Base-by-base conservation (phyloP, 2,329 filamentous ascomycete species). In the Epichloe sibirici region DNA sequence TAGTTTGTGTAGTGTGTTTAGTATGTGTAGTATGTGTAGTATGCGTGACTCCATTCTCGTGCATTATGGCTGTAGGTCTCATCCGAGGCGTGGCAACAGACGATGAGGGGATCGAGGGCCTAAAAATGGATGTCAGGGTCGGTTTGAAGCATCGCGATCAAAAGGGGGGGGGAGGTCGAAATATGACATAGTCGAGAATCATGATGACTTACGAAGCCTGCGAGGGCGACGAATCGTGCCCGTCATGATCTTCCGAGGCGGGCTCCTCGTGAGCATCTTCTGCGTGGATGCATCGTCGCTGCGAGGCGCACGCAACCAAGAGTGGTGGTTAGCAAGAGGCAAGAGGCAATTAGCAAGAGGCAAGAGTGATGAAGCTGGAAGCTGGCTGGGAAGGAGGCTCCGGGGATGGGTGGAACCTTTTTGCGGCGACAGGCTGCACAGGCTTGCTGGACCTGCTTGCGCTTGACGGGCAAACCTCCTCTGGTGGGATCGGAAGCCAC, bases 381-480 rank as follows among this genome's bases (percentile, higher is more conserved):
- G 37, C 44, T 39, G 2, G 7, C 3, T 17, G 17, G 15, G 12
- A 38, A 5, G 13, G 25, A 37, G n/a, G 5, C 11, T 9, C 17
- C 15, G 15, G 44, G 13, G 28, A 34, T 23, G 2, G 49, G 25
- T 23, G 62, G 46, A 49, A 76, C 75, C 70, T 81, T 81, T 55
- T 74, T 74, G 48, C 72, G 74, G 4, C 79, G 74, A 57, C 79
- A 83, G 2, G 68, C 65, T 0, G 71, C 68, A 56, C 79, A 83
- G 4, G 79, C 79, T 34, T 81, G 77, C 53, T 74, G 72, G 23
- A 80, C 77, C 60, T 82, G 79, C 57, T 78, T 78, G 49, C 79
- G 69, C 66, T 83, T 83, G 51, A 78, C 68, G 4, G 78, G 78
- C 53, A 81, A 64, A 17, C 77, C 78, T 46, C 68, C 68, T 15